Conservation (phyloP, 2,329 filamentous ascomycete genomes). For the Epichloe baconii region DNA sequence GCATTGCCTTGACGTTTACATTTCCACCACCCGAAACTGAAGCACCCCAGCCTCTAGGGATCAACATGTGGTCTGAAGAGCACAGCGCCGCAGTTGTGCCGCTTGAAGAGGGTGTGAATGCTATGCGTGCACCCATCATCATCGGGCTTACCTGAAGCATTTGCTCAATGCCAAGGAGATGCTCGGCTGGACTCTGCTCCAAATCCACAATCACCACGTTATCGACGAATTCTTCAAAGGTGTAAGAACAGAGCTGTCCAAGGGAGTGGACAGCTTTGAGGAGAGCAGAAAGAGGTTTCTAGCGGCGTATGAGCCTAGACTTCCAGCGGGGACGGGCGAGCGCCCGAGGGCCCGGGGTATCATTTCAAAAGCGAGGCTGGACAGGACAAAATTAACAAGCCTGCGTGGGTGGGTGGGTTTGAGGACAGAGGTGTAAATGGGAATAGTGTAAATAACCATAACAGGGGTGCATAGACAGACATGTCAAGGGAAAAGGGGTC, state of each 20-base stretch:
- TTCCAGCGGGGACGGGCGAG: constrained; percentile 63
- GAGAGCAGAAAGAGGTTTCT: constrained; percentile 29
- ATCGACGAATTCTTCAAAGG: constrained; percentile 60
- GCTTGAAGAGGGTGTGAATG: constrained; percentile 54
- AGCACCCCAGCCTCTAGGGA: constrained; percentile 42
- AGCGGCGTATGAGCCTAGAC: constrained; percentile 48
- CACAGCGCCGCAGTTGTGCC: constrained; percentile 52
- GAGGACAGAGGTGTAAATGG: not conserved
- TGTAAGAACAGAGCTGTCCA: constrained; percentile 50
- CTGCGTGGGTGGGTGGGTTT: constrained; percentile 42
- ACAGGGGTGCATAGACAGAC: not conserved
- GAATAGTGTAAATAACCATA: not conserved
- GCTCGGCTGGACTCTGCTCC: constrained; percentile 86
- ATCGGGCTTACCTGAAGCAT: constrained; percentile 79
- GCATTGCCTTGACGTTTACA: constrained; percentile 67
- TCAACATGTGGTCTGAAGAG: constrained; percentile 60
- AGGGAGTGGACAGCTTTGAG: constrained; percentile 47
- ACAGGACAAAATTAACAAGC: constrained; percentile 53
- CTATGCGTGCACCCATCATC: constrained; percentile 73
- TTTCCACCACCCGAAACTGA: constrained; percentile 41
- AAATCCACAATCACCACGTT: constrained; percentile 77
- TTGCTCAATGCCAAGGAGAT: constrained; percentile 86
- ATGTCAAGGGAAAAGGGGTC: not conserved
- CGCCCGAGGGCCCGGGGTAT: constrained; percentile 69
- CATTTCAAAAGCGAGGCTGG: constrained; percentile 61